phyloP scores from a whole-genome alignment of 106 monocot genomes.

The Dendrobium chrysotoxum region DNA sequence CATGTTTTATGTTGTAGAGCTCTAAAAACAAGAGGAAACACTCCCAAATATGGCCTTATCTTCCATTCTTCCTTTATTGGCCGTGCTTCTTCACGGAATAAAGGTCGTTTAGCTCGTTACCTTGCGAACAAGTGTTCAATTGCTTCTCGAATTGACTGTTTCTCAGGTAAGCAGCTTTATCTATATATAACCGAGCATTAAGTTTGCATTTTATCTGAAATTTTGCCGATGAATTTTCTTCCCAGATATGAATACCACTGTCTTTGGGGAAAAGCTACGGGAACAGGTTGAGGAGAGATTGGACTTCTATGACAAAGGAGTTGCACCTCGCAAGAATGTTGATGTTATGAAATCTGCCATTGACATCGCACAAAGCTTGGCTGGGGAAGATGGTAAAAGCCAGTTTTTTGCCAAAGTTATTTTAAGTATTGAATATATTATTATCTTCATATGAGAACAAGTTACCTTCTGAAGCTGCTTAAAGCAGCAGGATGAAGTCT shows the following conservation, averaged over 20 bases:
- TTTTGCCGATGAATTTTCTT: background rate
- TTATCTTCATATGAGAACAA: background rate
- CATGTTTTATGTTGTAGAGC: constrained; percentile 31
- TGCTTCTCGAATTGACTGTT: constrained; percentile 92
- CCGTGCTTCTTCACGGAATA: constrained; percentile 72
- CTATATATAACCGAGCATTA: background rate
- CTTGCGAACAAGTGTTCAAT: constrained; percentile 95
- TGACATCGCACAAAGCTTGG: constrained; percentile 26
- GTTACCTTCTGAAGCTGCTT: background rate
- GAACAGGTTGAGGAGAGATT: constrained; percentile 95
- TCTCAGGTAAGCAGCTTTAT: constrained; percentile 42
- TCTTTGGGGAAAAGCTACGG: constrained; percentile 80
- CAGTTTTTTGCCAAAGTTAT: background rate
- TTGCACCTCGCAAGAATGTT: constrained; percentile 87
- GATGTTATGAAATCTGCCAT: constrained; percentile 96
- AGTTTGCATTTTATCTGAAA: background rate
- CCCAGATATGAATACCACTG: constrained; percentile 49
- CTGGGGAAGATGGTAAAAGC: constrained; percentile 26
- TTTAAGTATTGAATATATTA: background rate
- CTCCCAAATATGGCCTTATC: constrained; percentile 94
- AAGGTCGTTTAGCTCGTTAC: constrained; percentile 86
- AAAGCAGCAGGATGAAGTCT: background rate
- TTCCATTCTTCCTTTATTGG: constrained; percentile 96
- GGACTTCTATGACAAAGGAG: constrained; percentile 94
- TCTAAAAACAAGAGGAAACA: constrained; percentile 85